Base-by-base conservation (phyloP, 169 alveolate species). In the Cryptosporidium sp. region DNA sequence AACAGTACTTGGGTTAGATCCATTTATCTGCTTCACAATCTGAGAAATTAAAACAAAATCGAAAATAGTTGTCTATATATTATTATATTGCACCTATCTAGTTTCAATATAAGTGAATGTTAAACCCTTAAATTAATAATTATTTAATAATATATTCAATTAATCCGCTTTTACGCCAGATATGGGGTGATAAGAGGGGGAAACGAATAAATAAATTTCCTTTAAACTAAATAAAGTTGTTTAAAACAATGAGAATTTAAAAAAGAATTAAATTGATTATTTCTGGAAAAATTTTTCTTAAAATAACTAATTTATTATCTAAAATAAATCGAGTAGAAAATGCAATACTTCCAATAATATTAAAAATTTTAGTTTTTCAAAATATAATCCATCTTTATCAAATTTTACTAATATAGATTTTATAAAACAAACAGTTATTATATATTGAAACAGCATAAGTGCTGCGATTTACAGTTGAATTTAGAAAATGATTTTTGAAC, bases 1-100 rank as follows among this genome's bases (percentile, higher is more conserved):
- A 80, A 61, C 29, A 80, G 75, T 62, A 80, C 62, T 80, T 59
- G 89, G 73, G 89, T 80, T 65, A 80, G 89, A 52, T 80, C 89
- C 89, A 80, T 80, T 80, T 73, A 51, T 80, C 75, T 80, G 59
- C 73, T 35, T 45, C 75, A 80, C 75, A 80, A 80, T 39, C 35
- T 33, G 51, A 26, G 45, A 43, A 26, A 50, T 29, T 3, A 73
- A 33, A 33, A 73, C 33, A 37, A 33, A 7, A n/a, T 12, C 16
- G 26, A 65, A 23, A 41, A 21, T 70, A 43, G n/a, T 23, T 70
- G 59, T 5, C 43, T 70, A 70, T 70, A 43, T 48, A 23, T 43
- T 26, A 14, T 33, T 16, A 67, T 29, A 67, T 67, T 67, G 31
- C 35, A 33, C 51, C 50, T 67, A 67, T 37, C 2, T 67, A 33